A percentile compares a stretch with the other conserved stretches of the same genome.
Conservation (phyloP, 2,329 filamentous ascomycete genomes). For the Venturia pyrina region DNA sequence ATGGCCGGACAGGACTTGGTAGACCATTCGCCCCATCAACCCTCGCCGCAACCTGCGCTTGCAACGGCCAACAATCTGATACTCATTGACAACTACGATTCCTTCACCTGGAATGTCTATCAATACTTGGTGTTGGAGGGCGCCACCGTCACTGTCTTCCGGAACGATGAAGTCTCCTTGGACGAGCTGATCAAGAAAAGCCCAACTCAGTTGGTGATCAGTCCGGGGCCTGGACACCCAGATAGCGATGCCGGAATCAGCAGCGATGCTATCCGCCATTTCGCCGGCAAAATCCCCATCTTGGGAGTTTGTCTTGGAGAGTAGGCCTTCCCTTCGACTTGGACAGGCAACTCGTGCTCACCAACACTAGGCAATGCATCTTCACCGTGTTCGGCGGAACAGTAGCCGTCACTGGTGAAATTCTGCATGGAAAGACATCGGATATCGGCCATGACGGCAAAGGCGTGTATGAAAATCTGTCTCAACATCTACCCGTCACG, state of each 20-base stretch:
- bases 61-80: conserved; percentile 80
- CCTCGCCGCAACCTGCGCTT: conserved; percentile 61
- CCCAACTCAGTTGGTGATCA: conserved; percentile 89
- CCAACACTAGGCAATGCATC: conserved; percentile 67
- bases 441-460: conserved; percentile 79
- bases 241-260: conserved; percentile 86
- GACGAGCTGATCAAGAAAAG: conserved; percentile 74
- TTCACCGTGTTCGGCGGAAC: conserved; percentile 87
- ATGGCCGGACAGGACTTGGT: conserved; percentile 29
- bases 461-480: conserved; percentile 79
- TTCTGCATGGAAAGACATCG: conserved; percentile 94
- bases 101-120: conserved; percentile 98
- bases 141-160: conserved; percentile 76
- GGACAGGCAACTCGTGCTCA: neutral
- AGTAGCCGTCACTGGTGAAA: conserved; percentile 88
- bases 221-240: conserved; percentile 90
- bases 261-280: conserved; percentile 81
- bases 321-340: conserved; percentile 40
- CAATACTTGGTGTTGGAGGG: conserved; percentile 97
- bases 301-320: conserved; percentile 99
- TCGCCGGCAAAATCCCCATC: conserved; percentile 87
- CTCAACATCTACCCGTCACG: conserved; percentile 76
- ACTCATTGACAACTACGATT: conserved; percentile 98
- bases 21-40: conserved; percentile 83
- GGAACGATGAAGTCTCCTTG: conserved; percentile 85